phyloP scores from a whole-genome alignment of 2,329 filamentous ascomycete genomes.

The Stagonosporopsis cucurbitacearum region DNA sequence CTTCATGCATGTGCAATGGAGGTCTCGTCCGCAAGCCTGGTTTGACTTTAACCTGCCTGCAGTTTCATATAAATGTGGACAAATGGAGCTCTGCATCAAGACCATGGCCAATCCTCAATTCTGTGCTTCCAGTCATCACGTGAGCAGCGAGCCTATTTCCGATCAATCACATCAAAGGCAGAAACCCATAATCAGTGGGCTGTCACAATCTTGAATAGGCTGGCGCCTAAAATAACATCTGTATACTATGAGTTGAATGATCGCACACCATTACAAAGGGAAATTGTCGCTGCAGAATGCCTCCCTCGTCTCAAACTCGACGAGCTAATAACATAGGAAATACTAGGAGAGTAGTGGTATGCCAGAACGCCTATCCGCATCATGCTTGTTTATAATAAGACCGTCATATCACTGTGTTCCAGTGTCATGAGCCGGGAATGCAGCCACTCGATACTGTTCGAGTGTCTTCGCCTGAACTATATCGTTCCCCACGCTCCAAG shows the following conservation, averaged over 20 bases:
- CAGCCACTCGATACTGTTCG: conserved; percentile 21
- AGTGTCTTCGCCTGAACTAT: conserved; percentile 11
- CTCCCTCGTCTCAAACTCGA: not conserved
- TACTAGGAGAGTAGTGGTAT: conserved; percentile 3
- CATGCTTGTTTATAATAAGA: conserved; percentile 8
- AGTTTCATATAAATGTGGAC: too few species aligned
- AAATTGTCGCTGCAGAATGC: conserved; percentile 9
- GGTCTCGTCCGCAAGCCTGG: not conserved
- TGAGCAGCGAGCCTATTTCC: not conserved
- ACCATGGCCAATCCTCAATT: too few species aligned
- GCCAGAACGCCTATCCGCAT: conserved; percentile 13
- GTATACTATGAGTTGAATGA: not conserved
- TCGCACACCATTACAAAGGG: not conserved
- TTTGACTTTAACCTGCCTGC: too few species aligned
- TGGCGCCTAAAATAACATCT: not conserved
- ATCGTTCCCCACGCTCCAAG: conserved; percentile 11
- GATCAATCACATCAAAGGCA: too few species aligned
- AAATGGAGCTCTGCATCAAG: not conserved
- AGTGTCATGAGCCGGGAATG: conserved; percentile 2
- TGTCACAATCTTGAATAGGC: not conserved
- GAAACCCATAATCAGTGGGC: too few species aligned
- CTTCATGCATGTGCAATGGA: not conserved
- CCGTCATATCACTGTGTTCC: not conserved
- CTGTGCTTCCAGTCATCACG: not conserved
- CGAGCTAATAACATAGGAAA: not conserved